Percentiles rank a stretch among this genome's conserved stretches.
These are phyloP conservation scores for Peniophora sp. DNA, from an alignment of 1,284 basidiomycete species.

Conservation along the genomic window DNA sequence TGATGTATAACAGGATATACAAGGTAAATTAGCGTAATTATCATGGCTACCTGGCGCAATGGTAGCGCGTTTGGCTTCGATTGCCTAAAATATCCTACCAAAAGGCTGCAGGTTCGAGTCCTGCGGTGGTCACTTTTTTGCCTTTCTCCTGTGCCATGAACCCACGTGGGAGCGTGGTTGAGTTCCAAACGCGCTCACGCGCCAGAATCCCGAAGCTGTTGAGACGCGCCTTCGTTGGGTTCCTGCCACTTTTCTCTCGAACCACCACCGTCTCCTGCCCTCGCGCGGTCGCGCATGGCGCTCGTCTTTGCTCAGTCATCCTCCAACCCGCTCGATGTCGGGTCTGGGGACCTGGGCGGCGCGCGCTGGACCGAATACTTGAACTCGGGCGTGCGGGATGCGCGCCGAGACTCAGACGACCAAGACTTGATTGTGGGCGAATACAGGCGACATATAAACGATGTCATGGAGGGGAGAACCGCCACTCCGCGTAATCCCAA, in stretches of 20 bases:
- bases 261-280: too few species aligned
- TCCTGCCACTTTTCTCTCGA: too few species aligned
- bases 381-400: constrained; percentile 20
- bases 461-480: constrained; percentile 24
- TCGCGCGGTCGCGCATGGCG: constrained; percentile 12
- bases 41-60: constrained; percentile 65
- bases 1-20: background rate
- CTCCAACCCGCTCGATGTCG: constrained; percentile 68
- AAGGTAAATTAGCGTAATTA: background rate
- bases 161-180: too few species aligned
- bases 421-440: constrained; percentile 37
- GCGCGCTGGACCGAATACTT: constrained; percentile 33
- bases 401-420: constrained; percentile 36
- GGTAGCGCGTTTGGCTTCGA: constrained; percentile 88
- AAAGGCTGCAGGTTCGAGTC: constrained; percentile 89
- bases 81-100: constrained; percentile 48
- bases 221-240: too few species aligned
- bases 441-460: constrained; percentile 50
- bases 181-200: too few species aligned
- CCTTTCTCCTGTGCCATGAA: too few species aligned
- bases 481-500: background rate
- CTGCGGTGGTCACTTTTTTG: constrained; percentile 62
- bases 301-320: constrained; percentile 61
- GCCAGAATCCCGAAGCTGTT: too few species aligned
- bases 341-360: constrained; percentile 56